Evolutionary conservation across 768 basidiomycete species (phyloP).

Genomic region (Phallus indusiatus): DNA sequence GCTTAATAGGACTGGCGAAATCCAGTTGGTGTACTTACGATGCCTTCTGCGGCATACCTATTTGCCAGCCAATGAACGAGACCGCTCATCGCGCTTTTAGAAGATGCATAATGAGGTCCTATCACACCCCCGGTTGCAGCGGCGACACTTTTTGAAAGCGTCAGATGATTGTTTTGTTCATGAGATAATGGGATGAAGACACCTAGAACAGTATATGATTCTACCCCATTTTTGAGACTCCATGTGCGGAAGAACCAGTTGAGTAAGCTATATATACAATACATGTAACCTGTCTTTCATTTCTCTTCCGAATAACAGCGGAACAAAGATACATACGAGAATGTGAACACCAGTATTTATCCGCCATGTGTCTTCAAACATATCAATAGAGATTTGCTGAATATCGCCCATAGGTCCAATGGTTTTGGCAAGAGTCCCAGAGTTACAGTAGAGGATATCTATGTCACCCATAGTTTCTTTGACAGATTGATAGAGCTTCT

Average conservation of each 20-base stretch:
- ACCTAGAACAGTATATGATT: constrained; percentile 45
- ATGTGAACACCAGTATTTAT: constrained; percentile 37
- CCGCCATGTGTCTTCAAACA: constrained; percentile 38
- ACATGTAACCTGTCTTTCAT: background rate
- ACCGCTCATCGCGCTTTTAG: constrained; percentile 46
- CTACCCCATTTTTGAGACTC: constrained; percentile 38
- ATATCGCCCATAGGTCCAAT: constrained; percentile 40
- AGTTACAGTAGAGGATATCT: constrained; percentile 44
- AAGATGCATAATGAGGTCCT: constrained; percentile 49
- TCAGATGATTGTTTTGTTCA: background rate
- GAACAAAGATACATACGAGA: constrained; percentile 31
- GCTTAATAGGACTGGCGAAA: background rate
- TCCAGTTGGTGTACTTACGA: constrained; percentile 25
- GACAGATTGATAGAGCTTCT: constrained; percentile 33
- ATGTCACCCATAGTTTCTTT: constrained; percentile 36
- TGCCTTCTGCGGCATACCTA: constrained; percentile 40
- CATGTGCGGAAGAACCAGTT: constrained; percentile 44
- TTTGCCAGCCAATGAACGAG: constrained; percentile 45
- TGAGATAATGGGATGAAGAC: background rate
- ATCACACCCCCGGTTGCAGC: constrained; percentile 44
- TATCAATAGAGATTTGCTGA: constrained; percentile 31
- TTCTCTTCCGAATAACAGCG: background rate
- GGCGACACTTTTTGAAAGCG: constrained; percentile 29
- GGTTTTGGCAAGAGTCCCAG: constrained; percentile 31
- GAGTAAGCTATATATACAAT: constrained; percentile 31